Percentiles rank a stretch among this genome's conserved stretches.
These are phyloP conservation scores for Lippia alba DNA, from an alignment of 305 asterid species.

Conservation along the genomic window DNA sequence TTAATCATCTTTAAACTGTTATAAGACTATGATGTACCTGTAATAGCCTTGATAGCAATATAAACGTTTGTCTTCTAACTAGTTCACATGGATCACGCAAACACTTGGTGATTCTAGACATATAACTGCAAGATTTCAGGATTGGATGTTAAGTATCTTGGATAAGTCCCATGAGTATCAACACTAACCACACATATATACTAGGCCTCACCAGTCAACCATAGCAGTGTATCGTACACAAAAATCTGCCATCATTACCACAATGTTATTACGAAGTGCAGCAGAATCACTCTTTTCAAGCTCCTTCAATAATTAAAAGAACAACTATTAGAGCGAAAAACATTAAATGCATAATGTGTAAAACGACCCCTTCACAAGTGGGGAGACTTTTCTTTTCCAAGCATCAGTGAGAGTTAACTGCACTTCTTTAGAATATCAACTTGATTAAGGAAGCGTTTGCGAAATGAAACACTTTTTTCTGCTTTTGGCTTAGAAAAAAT, in stretches of 20 bases:
- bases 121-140: constrained; percentile 58
- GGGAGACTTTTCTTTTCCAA: too few species aligned
- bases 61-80: constrained; percentile 90
- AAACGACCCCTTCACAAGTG: too few species aligned
- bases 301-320: constrained; percentile 56
- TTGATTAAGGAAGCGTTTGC: not conserved
- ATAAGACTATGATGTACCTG: constrained; percentile 58
- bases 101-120: constrained; percentile 87
- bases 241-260: constrained; percentile 91
- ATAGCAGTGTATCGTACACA: constrained; percentile 95
- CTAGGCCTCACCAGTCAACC: constrained; percentile 79
- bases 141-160: constrained; percentile 18
- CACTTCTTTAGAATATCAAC: constrained; percentile 4
- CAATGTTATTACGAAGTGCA: constrained; percentile 84
- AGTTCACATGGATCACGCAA: constrained; percentile 89
- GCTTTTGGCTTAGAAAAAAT: too few species aligned
- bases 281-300: constrained; percentile 88
- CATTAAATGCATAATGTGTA: too few species aligned
- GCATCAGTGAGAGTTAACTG: too few species aligned
- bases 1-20: constrained; percentile 25
- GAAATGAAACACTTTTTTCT: too few species aligned
- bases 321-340: not conserved
- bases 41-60: constrained; percentile 81
- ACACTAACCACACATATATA: constrained; percentile 14
- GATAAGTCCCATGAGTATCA: constrained; percentile 22